Percentiles rank a stretch among this genome's conserved stretches.
These are phyloP conservation scores for Adiantum capillusveneris DNA, from an alignment of 75 land plant species.

Conservation along the genomic window DNA sequence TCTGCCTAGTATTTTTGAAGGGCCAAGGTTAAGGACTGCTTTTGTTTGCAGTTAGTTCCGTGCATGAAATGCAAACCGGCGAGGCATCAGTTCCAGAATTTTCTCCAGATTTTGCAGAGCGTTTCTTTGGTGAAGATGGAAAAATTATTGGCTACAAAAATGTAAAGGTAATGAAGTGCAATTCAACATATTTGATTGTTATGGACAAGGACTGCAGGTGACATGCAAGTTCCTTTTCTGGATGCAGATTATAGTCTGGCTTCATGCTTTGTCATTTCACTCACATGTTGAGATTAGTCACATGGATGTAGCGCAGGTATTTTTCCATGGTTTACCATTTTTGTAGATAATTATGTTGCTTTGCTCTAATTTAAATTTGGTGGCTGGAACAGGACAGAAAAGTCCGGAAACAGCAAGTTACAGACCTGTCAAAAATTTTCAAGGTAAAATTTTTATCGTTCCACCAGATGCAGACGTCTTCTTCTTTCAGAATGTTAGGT, in stretches of 20 bases:
- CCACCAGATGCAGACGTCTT: no score
- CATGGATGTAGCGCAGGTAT: slow-evolving; percentile 37
- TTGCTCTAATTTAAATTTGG: no score
- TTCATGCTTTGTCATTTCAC: slow-evolving; percentile 74
- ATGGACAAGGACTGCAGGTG: no score
- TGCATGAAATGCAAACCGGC: slow-evolving; percentile 14
- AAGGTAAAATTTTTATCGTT: slow-evolving; percentile 2
- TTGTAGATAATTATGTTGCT: not conserved
- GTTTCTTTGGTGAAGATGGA: slow-evolving; percentile 78
- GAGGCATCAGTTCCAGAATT: slow-evolving; percentile 23
- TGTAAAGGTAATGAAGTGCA: slow-evolving; percentile 51
- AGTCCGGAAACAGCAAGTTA: not conserved
- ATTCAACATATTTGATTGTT: no score
- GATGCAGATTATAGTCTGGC: slow-evolving; percentile 79
- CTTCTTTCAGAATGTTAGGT: no score
- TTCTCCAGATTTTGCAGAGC: slow-evolving; percentile 57
- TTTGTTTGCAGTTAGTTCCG: slow-evolving; percentile 24
- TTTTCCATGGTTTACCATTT: not conserved
- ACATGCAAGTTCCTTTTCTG: no score
- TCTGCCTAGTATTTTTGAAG: no score
- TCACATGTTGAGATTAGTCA: slow-evolving; percentile 65
- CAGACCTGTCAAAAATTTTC: not conserved
- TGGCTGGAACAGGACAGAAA: not conserved
- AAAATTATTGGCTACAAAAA: slow-evolving; percentile 87
- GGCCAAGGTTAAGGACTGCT: no score